Evolutionary conservation across 345 rosid species (phyloP), one percentile per base, ranked within the genome.

Genomic region (Limnanthes douglasii): DNA sequence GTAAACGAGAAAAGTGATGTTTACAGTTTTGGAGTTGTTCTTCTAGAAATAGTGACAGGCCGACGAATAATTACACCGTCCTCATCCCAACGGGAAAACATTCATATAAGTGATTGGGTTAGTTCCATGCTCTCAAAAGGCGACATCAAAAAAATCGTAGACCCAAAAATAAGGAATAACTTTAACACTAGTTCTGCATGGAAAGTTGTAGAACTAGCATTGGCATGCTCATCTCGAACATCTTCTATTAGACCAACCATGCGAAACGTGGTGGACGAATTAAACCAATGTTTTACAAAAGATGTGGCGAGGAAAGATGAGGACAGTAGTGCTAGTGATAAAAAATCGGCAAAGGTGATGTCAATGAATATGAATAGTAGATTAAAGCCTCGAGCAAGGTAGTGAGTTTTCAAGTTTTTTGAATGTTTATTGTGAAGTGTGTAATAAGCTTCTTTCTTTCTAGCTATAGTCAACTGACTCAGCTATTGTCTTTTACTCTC

Each of bases 21-120:
- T 7, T 76, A 72, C 45, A 66, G 75, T 51, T 76, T 66, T 8
- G 75, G 81, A 3, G 64, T 76, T 12, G 56, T 72, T 38, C 62
- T 76, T 0, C 19, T 76, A 11, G 72, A 72, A 57, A 46, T 66
- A 26, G 50, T 72, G 11, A 72, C 72, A 0, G 65, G 81, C 12
- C 53, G 42, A 13, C 55, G 56, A 0, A 68, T 63, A 15, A 39
- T 67, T 11, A 25, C 32, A 10, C 54, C 23, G 9, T 36, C 31
- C 21, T 39, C 4, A 24, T 36, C 26, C 31, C 39, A 30, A 30
- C 41, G 23, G 15, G 58, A 47, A 8, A 43, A 13, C 39, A 21
- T 5, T 4, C 72, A 56, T 38, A 54, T 72, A 20, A 50, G 32
- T 7, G 31, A 51, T 8, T 62, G 73, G 64, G 47, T 55, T 0